These are phyloP conservation scores for Botrytis porri DNA, from an alignment of 2,329 filamentous ascomycete species.

Conservation along the genomic window DNA sequence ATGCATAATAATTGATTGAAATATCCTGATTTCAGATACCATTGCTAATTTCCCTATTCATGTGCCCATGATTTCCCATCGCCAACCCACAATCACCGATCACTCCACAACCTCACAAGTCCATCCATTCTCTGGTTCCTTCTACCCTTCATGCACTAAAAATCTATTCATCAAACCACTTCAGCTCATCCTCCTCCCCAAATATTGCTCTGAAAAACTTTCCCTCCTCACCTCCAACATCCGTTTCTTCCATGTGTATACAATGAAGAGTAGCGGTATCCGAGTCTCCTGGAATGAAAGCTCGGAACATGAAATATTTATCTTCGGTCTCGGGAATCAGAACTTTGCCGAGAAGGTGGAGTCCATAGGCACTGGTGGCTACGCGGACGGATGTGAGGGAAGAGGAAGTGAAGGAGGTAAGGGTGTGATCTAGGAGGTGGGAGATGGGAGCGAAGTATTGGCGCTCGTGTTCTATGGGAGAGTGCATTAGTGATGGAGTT, in stretches of 20 bases:
- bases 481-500: neutral
- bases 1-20: neutral
- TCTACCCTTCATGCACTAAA: neutral
- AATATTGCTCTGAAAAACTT: conserved; percentile 48
- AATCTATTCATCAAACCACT: conserved; percentile 52
- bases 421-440: conserved; percentile 32
- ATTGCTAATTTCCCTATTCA: neutral
- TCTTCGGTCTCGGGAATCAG: conserved; percentile 44
- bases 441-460: conserved; percentile 52
- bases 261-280: conserved; percentile 44
- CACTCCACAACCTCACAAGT: too few relatives aligned
- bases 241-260: conserved; percentile 46
- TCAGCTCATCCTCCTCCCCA: conserved; percentile 45
- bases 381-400: conserved; percentile 47
- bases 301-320: conserved; percentile 49
- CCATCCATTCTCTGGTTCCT: neutral
- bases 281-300: conserved; percentile 45
- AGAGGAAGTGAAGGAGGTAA: conserved; percentile 37
- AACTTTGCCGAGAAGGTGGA: conserved; percentile 50
- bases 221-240: conserved; percentile 42
- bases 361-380: conserved; percentile 47
- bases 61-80: neutral
- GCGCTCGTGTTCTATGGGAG: conserved; percentile 48
- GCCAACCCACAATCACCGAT: neutral
- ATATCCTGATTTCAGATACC: neutral